phyloP scores from a whole-genome alignment of 2,329 filamentous ascomycete genomes.

The Periconia sp. region DNA sequence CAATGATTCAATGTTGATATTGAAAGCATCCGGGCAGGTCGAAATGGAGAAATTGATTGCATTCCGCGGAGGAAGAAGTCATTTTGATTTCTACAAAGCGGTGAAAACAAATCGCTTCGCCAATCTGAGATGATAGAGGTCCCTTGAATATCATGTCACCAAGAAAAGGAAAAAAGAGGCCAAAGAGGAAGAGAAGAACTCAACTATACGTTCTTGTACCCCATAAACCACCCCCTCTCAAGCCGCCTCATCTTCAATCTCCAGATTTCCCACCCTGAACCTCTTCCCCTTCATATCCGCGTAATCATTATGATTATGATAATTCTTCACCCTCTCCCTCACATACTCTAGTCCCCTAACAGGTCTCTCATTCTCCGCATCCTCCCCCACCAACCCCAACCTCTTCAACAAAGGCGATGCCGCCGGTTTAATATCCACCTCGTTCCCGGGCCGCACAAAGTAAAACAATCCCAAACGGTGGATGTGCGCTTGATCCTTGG shows the following conservation, averaged over 20 bases:
- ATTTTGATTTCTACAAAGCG: too few relatives aligned
- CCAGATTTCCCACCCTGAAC: constrained; percentile 44
- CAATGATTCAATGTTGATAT: too few relatives aligned
- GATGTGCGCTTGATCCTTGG: constrained; percentile 42
- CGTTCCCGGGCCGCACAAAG: constrained; percentile 44
- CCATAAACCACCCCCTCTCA: neutral
- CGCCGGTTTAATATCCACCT: constrained; percentile 41
- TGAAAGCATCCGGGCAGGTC: too few relatives aligned
- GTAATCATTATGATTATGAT: constrained; percentile 45
- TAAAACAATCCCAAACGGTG: constrained; percentile 45
- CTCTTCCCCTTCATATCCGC: constrained; percentile 44
- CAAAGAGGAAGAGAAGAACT: too few relatives aligned
- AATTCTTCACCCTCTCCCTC: constrained; percentile 45
- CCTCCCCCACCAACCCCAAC: constrained; percentile 23
- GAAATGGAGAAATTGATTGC: too few relatives aligned
- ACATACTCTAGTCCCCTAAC: constrained; percentile 47
- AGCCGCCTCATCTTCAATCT: constrained; percentile 45
- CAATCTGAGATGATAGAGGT: too few relatives aligned
- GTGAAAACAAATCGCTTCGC: too few relatives aligned
- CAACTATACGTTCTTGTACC: too few relatives aligned
- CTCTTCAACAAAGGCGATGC: constrained; percentile 38
- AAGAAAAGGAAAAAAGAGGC: too few relatives aligned
- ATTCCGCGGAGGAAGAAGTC: too few relatives aligned
- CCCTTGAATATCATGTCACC: too few relatives aligned
- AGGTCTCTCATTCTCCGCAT: constrained; percentile 23